Conservation (phyloP, 495 filamentous ascomycete genomes). For the Tuber borchii region DNA sequence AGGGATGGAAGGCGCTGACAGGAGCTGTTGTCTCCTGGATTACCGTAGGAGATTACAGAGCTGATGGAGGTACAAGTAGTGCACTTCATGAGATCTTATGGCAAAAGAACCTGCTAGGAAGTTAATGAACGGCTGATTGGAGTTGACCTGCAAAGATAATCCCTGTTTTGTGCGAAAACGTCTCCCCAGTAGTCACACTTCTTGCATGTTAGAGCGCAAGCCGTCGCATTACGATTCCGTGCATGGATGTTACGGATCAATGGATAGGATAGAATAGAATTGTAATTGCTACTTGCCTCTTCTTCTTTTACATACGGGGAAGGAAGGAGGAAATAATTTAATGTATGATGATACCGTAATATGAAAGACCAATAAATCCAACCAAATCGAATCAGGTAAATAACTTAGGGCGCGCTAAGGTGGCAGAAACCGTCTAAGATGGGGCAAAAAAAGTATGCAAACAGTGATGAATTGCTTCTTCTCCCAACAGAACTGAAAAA, state of each 20-base stretch:
- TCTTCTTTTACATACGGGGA: neutral
- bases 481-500: neutral
- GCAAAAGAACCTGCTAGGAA: too few species aligned
- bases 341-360: neutral
- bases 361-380: neutral
- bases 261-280: neutral
- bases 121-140: too few species aligned
- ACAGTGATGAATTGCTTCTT: neutral
- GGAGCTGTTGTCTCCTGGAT: too few species aligned
- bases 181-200: too few species aligned
- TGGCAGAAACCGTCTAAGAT: neutral
- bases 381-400: neutral
- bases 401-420: neutral
- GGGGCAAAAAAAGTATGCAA: neutral
- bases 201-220: neutral
- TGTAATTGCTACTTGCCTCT: neutral
- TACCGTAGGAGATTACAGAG: too few species aligned
- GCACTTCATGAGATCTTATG: too few species aligned
- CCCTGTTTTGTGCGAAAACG: too few species aligned
- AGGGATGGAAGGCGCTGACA: too few species aligned
- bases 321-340: neutral
- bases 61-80: too few species aligned
- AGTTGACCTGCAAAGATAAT: too few species aligned
- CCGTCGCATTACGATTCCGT: neutral
- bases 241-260: neutral